These are phyloP conservation scores for Tricholoma matsutake DNA, from an alignment of 768 basidiomycete genomes.

Conservation along the genomic window DNA sequence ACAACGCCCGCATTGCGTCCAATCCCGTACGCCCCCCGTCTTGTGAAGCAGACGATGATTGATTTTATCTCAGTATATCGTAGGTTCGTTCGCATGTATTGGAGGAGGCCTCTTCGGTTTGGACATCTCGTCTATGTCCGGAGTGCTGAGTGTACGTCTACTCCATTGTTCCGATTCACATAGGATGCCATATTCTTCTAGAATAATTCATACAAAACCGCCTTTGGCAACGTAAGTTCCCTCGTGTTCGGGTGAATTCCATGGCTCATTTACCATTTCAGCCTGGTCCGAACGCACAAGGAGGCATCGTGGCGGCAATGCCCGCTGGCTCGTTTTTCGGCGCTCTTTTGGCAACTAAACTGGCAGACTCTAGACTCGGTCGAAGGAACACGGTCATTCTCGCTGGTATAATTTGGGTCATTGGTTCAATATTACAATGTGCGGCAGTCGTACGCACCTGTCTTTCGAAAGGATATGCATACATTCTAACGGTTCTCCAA, in stretches of 20 bases:
- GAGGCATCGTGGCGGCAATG: constrained; percentile 77
- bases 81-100: constrained; percentile 80
- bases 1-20: constrained; percentile 51
- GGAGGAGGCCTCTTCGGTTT: constrained; percentile 77
- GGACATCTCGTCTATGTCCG: constrained; percentile 84
- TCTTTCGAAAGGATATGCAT: neutral
- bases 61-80: constrained; percentile 51
- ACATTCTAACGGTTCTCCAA: neutral
- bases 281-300: constrained; percentile 57
- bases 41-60: neutral
- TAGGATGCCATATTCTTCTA: constrained; percentile 10
- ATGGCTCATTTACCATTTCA: constrained; percentile 9
- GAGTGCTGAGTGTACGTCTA: constrained; percentile 53
- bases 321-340: constrained; percentile 72
- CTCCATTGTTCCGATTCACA: neutral
- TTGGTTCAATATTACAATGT: constrained; percentile 72
- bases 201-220: constrained; percentile 37
- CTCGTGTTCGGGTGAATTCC: neutral
- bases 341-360: constrained; percentile 55
- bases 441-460: constrained; percentile 40
- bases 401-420: constrained; percentile 67
- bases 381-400: constrained; percentile 66
- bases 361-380: constrained; percentile 59
- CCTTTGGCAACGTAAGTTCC: constrained; percentile 33
- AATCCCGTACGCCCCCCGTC: constrained; percentile 43